phyloP scores from a whole-genome alignment of 139 green algal genomes.

The Closterium sp. region DNA sequence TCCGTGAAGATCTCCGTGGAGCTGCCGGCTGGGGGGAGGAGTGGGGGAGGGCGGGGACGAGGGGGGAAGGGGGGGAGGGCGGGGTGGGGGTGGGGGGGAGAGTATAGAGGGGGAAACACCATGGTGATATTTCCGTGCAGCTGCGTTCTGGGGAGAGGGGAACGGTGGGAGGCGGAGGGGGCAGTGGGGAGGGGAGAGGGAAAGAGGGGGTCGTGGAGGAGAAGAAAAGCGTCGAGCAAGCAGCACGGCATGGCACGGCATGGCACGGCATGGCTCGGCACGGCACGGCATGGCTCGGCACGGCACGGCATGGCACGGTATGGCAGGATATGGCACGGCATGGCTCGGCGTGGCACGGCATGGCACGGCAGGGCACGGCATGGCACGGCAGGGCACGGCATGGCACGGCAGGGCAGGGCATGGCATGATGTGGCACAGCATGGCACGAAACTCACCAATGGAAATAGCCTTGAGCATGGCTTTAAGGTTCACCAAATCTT shows the following conservation, averaged over 20 bases:
- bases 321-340: too few relatives aligned
- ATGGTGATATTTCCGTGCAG: background rate
- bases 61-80: too few relatives aligned
- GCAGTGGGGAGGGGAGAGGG: too few relatives aligned
- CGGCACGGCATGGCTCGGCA: too few relatives aligned
- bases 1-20: constrained; percentile 86
- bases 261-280: too few relatives aligned
- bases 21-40: constrained; percentile 62
- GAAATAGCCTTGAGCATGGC: constrained; percentile 87
- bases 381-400: constrained; percentile 83
- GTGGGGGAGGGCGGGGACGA: background rate
- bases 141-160: background rate
- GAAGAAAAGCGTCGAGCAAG: too few relatives aligned
- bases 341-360: too few relatives aligned
- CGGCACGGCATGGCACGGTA: too few relatives aligned
- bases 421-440: too few relatives aligned
- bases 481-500: constrained; percentile 88
- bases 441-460: constrained; percentile 57
- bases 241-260: too few relatives aligned
- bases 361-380: constrained; percentile 65
- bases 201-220: background rate
- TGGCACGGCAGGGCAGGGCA: too few relatives aligned
- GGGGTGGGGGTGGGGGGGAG: too few relatives aligned
- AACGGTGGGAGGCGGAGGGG: background rate
- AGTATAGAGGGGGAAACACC: background rate